Percentiles rank a stretch among this genome's conserved stretches.
Evolutionary conservation across 2,329 filamentous ascomycete species (phyloP).

Genomic region (Nemania bipapillata): DNA sequence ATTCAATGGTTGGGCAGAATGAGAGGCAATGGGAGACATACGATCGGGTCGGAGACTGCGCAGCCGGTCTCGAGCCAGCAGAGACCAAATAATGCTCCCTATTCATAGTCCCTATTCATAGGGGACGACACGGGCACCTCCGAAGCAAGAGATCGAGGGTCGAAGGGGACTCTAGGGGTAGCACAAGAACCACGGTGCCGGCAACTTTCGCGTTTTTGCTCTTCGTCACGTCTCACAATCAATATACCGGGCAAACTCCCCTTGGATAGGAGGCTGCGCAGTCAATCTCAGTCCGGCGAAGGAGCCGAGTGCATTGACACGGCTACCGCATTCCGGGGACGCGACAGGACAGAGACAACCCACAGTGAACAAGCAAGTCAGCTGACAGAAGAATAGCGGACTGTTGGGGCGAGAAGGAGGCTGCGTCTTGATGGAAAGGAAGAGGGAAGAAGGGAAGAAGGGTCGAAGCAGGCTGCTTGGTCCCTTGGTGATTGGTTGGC

Average conservation of each 20-base stretch:
- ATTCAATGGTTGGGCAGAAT: conserved; percentile 1
- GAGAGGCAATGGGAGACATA: conserved; percentile 52
- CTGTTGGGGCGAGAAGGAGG: conserved; percentile 17
- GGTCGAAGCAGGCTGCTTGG: conserved; percentile 30
- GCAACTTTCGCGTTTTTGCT: conserved; percentile 11
- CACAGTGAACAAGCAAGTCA: conserved; percentile 35
- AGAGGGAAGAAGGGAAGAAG: conserved; percentile 17
- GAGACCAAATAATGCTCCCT: conserved; percentile 64
- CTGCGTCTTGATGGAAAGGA: conserved; percentile 19
- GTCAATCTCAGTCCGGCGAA: conserved; percentile 67
- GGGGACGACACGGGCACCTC: conserved; percentile 42
- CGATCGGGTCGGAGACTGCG: conserved; percentile 66
- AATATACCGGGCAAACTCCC: conserved; percentile 20
- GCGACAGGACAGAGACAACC: conserved; percentile 38
- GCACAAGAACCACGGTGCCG: conserved; percentile 23
- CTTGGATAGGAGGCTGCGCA: conserved; percentile 42
- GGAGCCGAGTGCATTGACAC: conserved; percentile 67
- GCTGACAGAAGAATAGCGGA: conserved; percentile 8
- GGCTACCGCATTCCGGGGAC: conserved; percentile 68
- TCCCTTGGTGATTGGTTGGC: conserved; percentile 34
- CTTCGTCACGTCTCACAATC: conserved; percentile 9
- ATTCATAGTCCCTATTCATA: conserved; percentile 68
- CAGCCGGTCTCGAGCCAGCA: conserved; percentile 69
- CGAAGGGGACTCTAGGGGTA: conserved; percentile 25
- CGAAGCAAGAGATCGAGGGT: conserved; percentile 34